A percentile compares a stretch with the other conserved stretches of the same genome.
phyloP scores from a whole-genome alignment of 164 flowering plant species.

The Berberis thunbergii region DNA sequence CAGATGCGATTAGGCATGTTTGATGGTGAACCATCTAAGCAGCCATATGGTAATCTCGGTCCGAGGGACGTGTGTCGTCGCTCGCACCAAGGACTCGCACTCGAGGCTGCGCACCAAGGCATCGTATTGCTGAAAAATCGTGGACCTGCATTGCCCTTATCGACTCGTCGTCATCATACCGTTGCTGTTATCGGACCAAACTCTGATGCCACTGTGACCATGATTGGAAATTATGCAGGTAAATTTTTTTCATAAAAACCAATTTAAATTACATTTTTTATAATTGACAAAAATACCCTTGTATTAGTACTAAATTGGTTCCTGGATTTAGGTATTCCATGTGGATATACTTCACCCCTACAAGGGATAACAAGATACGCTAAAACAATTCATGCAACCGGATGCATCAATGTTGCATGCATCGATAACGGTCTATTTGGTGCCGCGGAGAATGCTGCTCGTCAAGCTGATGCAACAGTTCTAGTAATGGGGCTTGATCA shows the following conservation, averaged over 20 bases:
- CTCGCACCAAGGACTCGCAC: slow-evolving; percentile 59
- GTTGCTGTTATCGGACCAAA: slow-evolving; percentile 88
- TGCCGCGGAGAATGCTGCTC: slow-evolving; percentile 55
- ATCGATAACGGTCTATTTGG: slow-evolving; percentile 27
- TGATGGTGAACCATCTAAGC: slow-evolving; percentile 59
- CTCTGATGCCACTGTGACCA: slow-evolving; percentile 62
- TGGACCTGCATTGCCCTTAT: slow-evolving; percentile 52
- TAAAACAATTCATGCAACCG: slow-evolving; percentile 44
- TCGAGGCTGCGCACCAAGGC: slow-evolving; percentile 91
- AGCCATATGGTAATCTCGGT: slow-evolving; percentile 58
- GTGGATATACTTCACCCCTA: slow-evolving; percentile 67
- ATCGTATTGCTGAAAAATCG: slow-evolving; percentile 72
- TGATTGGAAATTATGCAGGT: slow-evolving; percentile 87
- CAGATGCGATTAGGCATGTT: slow-evolving; percentile 96
- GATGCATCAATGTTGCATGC: slow-evolving; percentile 64
- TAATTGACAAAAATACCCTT: too few relatives aligned
- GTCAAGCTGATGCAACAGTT: slow-evolving; percentile 69
- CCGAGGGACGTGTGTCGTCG: slow-evolving; percentile 56
- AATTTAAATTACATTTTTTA: too few relatives aligned
- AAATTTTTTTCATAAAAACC: not conserved
- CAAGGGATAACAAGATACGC: slow-evolving; percentile 61
- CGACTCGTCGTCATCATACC: slow-evolving; percentile 34
- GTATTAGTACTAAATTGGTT: too few relatives aligned
- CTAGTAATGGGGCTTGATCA: slow-evolving; percentile 90
- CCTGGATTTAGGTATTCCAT: slow-evolving; percentile 49